Percentiles rank a stretch among this genome's conserved stretches.
Evolutionary conservation across 441 rosid genomes (phyloP).

Genomic region (Rhodomyrtus psidioides): DNA sequence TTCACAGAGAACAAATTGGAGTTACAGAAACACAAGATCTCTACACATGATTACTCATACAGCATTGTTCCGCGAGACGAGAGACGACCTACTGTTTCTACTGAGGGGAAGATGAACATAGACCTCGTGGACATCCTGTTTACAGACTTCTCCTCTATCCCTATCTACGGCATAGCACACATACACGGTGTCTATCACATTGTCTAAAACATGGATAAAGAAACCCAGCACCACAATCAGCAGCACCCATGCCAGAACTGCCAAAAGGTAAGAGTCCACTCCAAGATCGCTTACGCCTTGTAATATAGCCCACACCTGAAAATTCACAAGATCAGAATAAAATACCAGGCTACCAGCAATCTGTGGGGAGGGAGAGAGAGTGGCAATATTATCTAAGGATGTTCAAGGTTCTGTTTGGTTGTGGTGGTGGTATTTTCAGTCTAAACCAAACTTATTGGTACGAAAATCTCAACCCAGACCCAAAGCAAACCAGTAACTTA

Average conservation of each 20-base stretch:
- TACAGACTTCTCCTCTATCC: constrained; percentile 79
- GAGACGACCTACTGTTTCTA: constrained; percentile 40
- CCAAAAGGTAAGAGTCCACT: constrained; percentile 41
- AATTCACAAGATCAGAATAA: neutral
- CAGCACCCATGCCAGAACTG: constrained; percentile 52
- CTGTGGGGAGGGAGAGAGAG: neutral
- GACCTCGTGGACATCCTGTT: constrained; percentile 78
- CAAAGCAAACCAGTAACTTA: neutral
- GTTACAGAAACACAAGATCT: neutral
- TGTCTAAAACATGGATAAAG: constrained; percentile 69
- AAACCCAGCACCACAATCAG: constrained; percentile 49
- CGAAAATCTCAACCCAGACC: neutral
- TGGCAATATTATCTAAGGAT: neutral
- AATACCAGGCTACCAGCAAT: neutral
- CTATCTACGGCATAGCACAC: constrained; percentile 67
- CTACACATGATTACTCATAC: constrained; percentile 15
- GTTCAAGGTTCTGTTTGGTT: neutral
- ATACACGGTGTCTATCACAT: constrained; percentile 71
- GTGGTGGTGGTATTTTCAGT: neutral
- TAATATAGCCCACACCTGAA: constrained; percentile 62
- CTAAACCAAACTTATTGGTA: neutral
- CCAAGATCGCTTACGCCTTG: constrained; percentile 54
- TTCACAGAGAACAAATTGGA: constrained; percentile 10
- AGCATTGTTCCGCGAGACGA: constrained; percentile 20
- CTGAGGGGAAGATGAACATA: constrained; percentile 61